Conservation (phyloP, 2,329 filamentous ascomycete species). For the Grosmannia clavigera region DNA sequence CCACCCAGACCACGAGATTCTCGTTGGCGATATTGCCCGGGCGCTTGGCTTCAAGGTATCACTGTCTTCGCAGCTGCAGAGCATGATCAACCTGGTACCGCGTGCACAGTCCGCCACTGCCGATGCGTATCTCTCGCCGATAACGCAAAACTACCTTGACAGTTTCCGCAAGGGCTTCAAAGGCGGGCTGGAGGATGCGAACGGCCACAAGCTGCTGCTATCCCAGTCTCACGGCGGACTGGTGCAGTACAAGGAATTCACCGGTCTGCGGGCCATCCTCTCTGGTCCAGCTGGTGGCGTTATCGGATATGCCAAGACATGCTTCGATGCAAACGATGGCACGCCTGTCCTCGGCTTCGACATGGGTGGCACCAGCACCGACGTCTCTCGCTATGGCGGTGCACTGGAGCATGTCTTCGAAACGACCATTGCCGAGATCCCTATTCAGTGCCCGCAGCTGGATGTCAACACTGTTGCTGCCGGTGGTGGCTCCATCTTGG, state of each 20-base stretch:
- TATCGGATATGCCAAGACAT: constrained; percentile 62
- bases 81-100: constrained; percentile 63
- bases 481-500: constrained; percentile 58
- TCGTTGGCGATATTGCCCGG: constrained; percentile 5
- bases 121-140: constrained; percentile 63
- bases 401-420: constrained; percentile 54
- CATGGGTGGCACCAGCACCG: constrained; percentile 73
- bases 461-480: constrained; percentile 93
- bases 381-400: constrained; percentile 74
- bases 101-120: constrained; percentile 58
- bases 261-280: constrained; percentile 42
- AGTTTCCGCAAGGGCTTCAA: constrained; percentile 52
- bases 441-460: constrained; percentile 79
- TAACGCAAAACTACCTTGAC: constrained; percentile 57
- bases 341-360: constrained; percentile 64
- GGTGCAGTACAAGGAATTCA: constrained; percentile 11
- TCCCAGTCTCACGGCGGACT: constrained; percentile 47
- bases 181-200: constrained; percentile 39
- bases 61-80: constrained; percentile 1
- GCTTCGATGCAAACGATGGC: constrained; percentile 53
- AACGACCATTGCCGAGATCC: constrained; percentile 62
- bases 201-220: constrained; percentile 54
- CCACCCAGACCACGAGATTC: constrained; percentile 10
- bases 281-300: constrained; percentile 61
- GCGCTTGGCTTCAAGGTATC: constrained; percentile 3